A percentile compares a stretch with the other conserved stretches of the same genome.
Conservation (phyloP, 768 basidiomycete species). For the Podaxis sp. region DNA sequence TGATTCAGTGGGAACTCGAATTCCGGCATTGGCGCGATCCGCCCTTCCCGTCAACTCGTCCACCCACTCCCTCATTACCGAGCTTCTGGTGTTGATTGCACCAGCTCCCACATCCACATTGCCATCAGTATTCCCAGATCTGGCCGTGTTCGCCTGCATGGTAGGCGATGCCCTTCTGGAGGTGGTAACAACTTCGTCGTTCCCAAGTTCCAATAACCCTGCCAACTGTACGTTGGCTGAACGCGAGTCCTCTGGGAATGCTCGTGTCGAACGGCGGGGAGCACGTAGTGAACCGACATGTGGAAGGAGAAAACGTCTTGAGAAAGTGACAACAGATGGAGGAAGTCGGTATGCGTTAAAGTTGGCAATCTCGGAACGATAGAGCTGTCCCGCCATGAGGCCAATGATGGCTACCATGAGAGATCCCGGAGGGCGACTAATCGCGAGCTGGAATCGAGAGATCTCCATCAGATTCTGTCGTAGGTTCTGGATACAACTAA, state of each 20-base stretch:
- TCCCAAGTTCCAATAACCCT: conserved; percentile 22
- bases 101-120: conserved; percentile 18
- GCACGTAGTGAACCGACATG: conserved; percentile 61
- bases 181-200: conserved; percentile 65
- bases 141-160: neutral
- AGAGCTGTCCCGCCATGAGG: conserved; percentile 66
- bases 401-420: conserved; percentile 59
- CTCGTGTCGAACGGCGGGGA: conserved; percentile 66
- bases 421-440: conserved; percentile 66
- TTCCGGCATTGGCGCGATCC: conserved; percentile 47
- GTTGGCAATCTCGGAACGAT: conserved; percentile 77
- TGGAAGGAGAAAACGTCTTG: conserved; percentile 56
- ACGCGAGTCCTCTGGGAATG: conserved; percentile 56
- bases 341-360: conserved; percentile 81
- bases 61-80: conserved; percentile 76
- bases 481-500: neutral
- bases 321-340: conserved; percentile 47
- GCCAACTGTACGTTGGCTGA: conserved; percentile 17
- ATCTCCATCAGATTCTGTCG: neutral
- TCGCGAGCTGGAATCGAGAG: conserved; percentile 47
- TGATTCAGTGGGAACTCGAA: conserved; percentile 67
- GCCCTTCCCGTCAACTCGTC: conserved; percentile 69
- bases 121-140: conserved; percentile 17
- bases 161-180: conserved; percentile 24
- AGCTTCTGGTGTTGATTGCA: conserved; percentile 27